Base-by-base conservation (phyloP, 495 filamentous ascomycete genomes). In the Beverwykella pulmonaria region DNA sequence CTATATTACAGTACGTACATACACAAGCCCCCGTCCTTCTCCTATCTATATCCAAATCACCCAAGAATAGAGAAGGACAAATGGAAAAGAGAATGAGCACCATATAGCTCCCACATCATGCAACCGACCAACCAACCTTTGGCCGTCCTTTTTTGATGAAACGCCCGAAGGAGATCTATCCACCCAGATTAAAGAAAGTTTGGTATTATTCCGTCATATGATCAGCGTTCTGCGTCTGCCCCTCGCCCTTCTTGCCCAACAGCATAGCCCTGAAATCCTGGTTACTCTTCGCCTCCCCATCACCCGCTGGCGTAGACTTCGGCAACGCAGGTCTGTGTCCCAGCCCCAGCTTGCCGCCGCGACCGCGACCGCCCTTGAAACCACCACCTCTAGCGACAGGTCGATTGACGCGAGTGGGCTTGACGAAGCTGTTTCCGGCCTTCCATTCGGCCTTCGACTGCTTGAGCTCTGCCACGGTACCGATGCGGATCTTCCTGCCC, bases 191-290 rank as follows among this genome's bases (percentile, higher is more conserved):
- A 12, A 44, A n/a, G 39, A 15, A 44, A 44, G 17, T 12, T 10
- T 9, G 8, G 25, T 5, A 25, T 50, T 27, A 50, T 19, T 50
- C 48, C 22, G 9, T 7, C 9, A 50, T 25, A 3, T 50, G 3
- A 10, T 7, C n/a, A 17, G 5, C 48, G 4, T 34, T 17, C 49
- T 29, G 49, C 26, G 4, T 2, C 52, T 49, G 3, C 12, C 19
- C 53, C 1, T 59, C 39, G n/a, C 25, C 47, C 64, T 67, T 53
- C 54, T 32, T 49, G n/a, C 46, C 60, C 22, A 87, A 59, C 71
- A 93, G 87, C 87, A 96, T 85, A 39, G 84, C 85, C 72, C 88
- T 90, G 78, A 96, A 96, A 79, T 96, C 92, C 53, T 88, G 89
- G 79, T 97, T 96, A 25, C 55, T 70, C 62, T 55, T 63, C 41